phyloP scores from a whole-genome alignment of 495 filamentous ascomycete genomes.

The Penicillium lividum region DNA sequence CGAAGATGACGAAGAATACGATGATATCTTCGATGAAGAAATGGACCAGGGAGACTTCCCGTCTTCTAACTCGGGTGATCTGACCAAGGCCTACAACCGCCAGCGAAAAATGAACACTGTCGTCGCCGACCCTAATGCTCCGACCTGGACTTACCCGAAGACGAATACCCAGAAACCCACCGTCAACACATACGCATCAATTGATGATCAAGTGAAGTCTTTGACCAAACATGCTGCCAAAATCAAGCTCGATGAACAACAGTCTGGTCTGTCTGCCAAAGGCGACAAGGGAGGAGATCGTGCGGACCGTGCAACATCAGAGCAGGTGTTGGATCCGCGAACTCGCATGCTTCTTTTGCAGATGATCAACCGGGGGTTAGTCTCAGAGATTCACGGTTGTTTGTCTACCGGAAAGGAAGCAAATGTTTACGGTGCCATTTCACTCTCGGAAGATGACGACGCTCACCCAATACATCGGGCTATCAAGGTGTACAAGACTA shows the following conservation, averaged over 20 bases:
- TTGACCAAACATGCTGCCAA: constrained; percentile 86
- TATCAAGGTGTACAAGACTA: constrained; percentile 98
- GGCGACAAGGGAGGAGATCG: constrained; percentile 64
- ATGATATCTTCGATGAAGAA: constrained; percentile 58
- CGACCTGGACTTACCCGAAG: constrained; percentile 64
- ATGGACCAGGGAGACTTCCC: constrained; percentile 60
- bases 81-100: constrained; percentile 90
- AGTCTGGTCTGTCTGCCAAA: constrained; percentile 55
- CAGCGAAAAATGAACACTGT: constrained; percentile 64
- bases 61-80: constrained; percentile 63
- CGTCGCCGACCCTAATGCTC: constrained; percentile 54
- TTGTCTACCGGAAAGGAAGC: constrained; percentile 96
- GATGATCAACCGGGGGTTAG: constrained; percentile 83
- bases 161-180: constrained; percentile 82
- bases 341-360: constrained; percentile 94
- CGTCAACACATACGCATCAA: constrained; percentile 71
- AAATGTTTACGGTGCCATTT: constrained; percentile 87
- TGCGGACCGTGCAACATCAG: constrained; percentile 86
- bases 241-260: constrained; percentile 74
- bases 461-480: constrained; percentile 65
- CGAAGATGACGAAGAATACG: constrained; percentile 53
- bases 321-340: constrained; percentile 89
- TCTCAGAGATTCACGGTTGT: constrained; percentile 86
- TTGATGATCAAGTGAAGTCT: constrained; percentile 85
- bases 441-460: constrained; percentile 45